Evolutionary conservation across 2,329 filamentous ascomycete genomes (phyloP), one percentile per base, ranked within the genome.

Genomic region (Talaromyces amestolkiae): DNA sequence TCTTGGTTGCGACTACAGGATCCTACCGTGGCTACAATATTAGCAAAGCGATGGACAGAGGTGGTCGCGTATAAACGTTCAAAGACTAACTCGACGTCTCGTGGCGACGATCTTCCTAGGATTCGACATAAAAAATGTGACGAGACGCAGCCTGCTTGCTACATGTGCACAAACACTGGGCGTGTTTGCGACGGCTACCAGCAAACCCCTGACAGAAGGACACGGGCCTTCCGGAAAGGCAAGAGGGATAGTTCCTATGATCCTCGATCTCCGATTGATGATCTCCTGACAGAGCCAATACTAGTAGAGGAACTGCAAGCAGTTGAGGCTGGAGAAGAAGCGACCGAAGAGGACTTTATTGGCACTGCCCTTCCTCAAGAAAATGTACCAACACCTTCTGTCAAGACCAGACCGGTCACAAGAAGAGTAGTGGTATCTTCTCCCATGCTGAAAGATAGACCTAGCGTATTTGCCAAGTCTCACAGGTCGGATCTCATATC

Each of bases 121-220:
- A 45, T 60, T 13, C 65, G 71, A 22, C 68, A 72, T 22, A 73
- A 73, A 58, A 74, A 75, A 66, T 65, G 63, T 35, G 63, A 65
- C 35, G 63, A 65, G 24, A 45, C 63, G 15, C 54, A 58, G 7
- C 63, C 63, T 6, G 37, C 59, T 19, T 73, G 73, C 45, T 56
- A 58, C 9, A 65, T 70, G 49, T 74, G 72, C 65, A 71, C 66
- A 3, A 70, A 66, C 41, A 71, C 71, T 39, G 70, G 72, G 31
- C 69, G 73, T 9, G 68, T 69, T 64, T 74, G 73, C 64, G 71
- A 74, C 51, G 63, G 43, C 49, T 67, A 53, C 39, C 61, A 47
- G 54, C 45, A 27, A 61, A 65, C 7, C n/a, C 61, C 24, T 47
- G 66, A 69, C 31, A 49, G 65, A 41, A 59, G 66, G 11, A 68